A percentile compares a stretch with the other conserved stretches of the same genome.
phyloP scores from a whole-genome alignment of 1,284 basidiomycete genomes.

The Butyriboletus appendiculatus region DNA sequence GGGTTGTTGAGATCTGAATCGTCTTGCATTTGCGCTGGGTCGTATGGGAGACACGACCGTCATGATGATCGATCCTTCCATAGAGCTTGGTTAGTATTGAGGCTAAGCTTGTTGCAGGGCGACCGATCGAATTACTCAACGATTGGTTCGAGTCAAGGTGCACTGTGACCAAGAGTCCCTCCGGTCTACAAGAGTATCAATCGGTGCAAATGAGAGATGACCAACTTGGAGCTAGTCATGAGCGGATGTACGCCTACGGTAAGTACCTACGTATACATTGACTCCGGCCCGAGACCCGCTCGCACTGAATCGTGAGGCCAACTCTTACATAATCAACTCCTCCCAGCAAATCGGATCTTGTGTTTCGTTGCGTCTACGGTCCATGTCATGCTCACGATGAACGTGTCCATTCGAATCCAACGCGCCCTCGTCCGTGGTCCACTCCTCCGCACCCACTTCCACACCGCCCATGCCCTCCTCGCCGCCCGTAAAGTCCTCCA shows the following conservation, averaged over 20 bases:
- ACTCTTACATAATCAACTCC: background rate
- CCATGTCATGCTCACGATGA: slow-evolving; percentile 4
- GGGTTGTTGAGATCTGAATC: too few species aligned
- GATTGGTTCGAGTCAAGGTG: background rate
- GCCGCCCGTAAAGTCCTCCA: slow-evolving; percentile 51
- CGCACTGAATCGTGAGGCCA: too few species aligned
- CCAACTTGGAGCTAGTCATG: background rate
- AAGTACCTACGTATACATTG: too few species aligned
- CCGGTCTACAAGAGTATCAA: background rate
- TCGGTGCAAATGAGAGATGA: too few species aligned
- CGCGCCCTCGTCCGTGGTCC: slow-evolving; percentile 36
- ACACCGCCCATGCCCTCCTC: slow-evolving; percentile 42
- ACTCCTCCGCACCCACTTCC: slow-evolving; percentile 44
- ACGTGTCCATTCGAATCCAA: slow-evolving; percentile 5
- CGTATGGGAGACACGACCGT: background rate
- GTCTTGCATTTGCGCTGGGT: background rate
- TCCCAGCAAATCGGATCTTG: slow-evolving; percentile 6
- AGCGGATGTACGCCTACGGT: background rate
- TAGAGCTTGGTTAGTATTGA: background rate
- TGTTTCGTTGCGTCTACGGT: background rate
- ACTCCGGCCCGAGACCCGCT: background rate
- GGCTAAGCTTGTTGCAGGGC: background rate
- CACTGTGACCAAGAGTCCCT: background rate
- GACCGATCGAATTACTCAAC: background rate
- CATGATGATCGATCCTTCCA: background rate